Evolutionary conservation across 2,329 filamentous ascomycete genomes (phyloP).

Genomic region (Beauveria asiatica): DNA sequence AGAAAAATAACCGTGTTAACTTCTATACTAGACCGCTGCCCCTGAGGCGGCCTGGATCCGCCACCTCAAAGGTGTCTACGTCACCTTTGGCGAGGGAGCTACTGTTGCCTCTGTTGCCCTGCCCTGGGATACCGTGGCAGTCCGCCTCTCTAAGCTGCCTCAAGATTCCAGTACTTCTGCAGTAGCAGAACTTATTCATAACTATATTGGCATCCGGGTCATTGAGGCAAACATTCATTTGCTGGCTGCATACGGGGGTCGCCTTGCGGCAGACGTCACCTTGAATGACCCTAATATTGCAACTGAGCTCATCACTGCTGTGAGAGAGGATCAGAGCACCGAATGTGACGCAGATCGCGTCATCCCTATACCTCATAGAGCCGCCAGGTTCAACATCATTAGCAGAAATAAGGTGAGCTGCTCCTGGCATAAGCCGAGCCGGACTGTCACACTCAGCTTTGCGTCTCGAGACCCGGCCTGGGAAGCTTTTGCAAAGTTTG

Average conservation of each 20-base stretch:
- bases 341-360: neutral
- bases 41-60: conserved; percentile 1
- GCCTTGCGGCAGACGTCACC: neutral
- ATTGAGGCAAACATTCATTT: neutral
- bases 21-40: neutral
- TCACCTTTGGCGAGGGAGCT: conserved; percentile 7
- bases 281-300: neutral
- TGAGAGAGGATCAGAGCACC: neutral
- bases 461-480: neutral
- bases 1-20: neutral
- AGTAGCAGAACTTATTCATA: neutral
- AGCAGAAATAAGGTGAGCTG: conserved; percentile 1
- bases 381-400: neutral
- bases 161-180: neutral
- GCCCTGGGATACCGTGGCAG: neutral
- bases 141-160: neutral
- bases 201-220: neutral
- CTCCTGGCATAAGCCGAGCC: conserved; percentile 8
- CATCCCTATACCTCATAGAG: neutral
- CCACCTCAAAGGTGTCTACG: neutral
- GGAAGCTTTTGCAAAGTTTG: neutral
- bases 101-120: neutral
- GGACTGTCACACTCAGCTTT: conserved; percentile 2
- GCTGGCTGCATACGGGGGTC: neutral
- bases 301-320: neutral